A percentile compares a stretch with the other conserved stretches of the same genome.
phyloP scores from a whole-genome alignment of 306 rosid species.

The Spatholobus suberectus region DNA sequence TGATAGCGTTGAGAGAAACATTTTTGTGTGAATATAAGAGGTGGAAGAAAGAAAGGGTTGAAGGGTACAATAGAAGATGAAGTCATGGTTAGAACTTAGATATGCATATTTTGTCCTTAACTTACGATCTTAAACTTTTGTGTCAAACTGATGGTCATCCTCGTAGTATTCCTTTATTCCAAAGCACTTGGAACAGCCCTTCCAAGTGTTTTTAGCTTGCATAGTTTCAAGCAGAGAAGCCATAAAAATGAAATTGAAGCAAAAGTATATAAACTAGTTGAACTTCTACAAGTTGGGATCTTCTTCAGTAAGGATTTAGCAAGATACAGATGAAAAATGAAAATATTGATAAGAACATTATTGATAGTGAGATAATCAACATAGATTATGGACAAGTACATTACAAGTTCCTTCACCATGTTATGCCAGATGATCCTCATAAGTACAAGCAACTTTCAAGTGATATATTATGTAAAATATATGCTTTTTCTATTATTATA shows the following conservation, averaged over 20 bases:
- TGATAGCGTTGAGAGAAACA: neutral
- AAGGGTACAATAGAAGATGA: neutral
- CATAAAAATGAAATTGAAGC: neutral
- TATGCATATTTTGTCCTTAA: neutral
- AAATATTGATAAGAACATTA: neutral
- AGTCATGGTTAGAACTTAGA: neutral
- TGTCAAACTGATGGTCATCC: neutral
- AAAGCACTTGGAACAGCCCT: neutral
- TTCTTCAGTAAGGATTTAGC: neutral
- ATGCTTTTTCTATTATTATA: neutral
- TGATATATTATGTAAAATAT: neutral
- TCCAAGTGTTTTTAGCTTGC: neutral
- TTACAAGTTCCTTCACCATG: constrained; percentile 11
- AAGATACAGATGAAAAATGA: constrained; percentile 10
- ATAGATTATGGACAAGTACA: constrained; percentile 2
- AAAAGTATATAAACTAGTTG: neutral
- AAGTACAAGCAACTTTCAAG: neutral
- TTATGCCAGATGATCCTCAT: constrained; percentile 10
- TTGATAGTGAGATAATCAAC: neutral
- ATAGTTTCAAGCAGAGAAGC: neutral
- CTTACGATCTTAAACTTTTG: neutral
- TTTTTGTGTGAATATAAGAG: neutral
- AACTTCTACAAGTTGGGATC: neutral
- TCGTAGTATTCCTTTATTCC: neutral
- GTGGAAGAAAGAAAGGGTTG: neutral